Evolutionary conservation across 495 filamentous ascomycete genomes (phyloP).

Genomic region (Delitschia confertaspora): DNA sequence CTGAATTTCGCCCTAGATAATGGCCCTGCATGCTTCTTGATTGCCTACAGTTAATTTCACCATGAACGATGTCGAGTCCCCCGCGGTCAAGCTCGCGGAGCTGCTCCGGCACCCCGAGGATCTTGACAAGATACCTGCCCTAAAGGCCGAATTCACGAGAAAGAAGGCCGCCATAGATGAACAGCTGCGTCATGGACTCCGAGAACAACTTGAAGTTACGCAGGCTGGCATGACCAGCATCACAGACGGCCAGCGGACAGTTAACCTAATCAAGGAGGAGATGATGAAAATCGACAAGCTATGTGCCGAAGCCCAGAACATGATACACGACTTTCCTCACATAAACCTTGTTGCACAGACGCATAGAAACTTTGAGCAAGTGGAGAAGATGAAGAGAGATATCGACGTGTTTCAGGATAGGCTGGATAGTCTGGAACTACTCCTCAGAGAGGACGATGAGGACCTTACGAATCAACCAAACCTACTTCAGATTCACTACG

Average conservation of each 20-base stretch:
- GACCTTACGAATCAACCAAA: slow-evolving; percentile 90
- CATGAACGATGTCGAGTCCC: slow-evolving; percentile 43
- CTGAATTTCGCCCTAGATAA: too few relatives aligned
- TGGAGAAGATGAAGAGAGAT: slow-evolving; percentile 82
- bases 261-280: slow-evolving; percentile 88
- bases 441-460: slow-evolving; percentile 72
- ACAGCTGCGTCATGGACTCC: slow-evolving; percentile 76
- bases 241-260: slow-evolving; percentile 75
- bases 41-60: too few relatives aligned
- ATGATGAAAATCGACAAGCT: slow-evolving; percentile 98
- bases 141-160: slow-evolving; percentile 87
- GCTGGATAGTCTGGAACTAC: slow-evolving; percentile 59
- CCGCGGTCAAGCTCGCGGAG: slow-evolving; percentile 60
- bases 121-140: slow-evolving; percentile 82
- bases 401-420: slow-evolving; percentile 76
- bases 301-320: slow-evolving; percentile 89
- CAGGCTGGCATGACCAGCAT: slow-evolving; percentile 83
- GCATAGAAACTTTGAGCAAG: slow-evolving; percentile 86
- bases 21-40: too few relatives aligned
- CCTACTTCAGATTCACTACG: slow-evolving; percentile 77
- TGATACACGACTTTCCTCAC: slow-evolving; percentile 93
- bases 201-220: slow-evolving; percentile 84
- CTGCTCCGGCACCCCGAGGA: slow-evolving; percentile 68
- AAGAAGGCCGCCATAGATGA: slow-evolving; percentile 89
- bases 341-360: slow-evolving; percentile 90